Percentiles rank a stretch among this genome's conserved stretches.
phyloP scores from a whole-genome alignment of 1,284 basidiomycete genomes.

The Apiotrichum siamense region DNA sequence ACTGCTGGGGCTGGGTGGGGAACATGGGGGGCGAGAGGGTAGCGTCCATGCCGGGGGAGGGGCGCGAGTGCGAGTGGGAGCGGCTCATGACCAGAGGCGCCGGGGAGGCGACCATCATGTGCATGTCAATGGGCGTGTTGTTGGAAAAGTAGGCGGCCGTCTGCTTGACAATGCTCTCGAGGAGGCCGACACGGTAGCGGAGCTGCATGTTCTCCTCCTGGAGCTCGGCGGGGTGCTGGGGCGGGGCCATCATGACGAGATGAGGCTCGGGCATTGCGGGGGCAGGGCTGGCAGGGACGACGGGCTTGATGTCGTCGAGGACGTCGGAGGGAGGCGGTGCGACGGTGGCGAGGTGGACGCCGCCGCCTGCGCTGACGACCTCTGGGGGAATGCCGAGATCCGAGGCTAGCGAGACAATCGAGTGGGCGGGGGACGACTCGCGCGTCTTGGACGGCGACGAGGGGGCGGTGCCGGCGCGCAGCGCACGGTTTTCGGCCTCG shows the following conservation, averaged over 20 bases:
- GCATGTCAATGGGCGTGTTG: slow-evolving; percentile 11
- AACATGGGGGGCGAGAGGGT: slow-evolving; percentile 32
- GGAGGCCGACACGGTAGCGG: slow-evolving; percentile 30
- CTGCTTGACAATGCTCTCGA: slow-evolving; percentile 43
- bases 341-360: slow-evolving; percentile 38
- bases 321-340: slow-evolving; percentile 34
- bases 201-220: slow-evolving; percentile 33
- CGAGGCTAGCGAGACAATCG: slow-evolving; percentile 30
- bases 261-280: slow-evolving; percentile 2
- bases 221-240: slow-evolving; percentile 11
- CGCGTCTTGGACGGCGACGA: slow-evolving; percentile 15
- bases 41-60: slow-evolving; percentile 20
- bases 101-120: slow-evolving; percentile 2
- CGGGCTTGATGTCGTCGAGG: slow-evolving; percentile 30
- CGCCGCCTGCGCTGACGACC: slow-evolving; percentile 27
- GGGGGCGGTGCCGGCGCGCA: slow-evolving; percentile 21
- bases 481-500: slow-evolving; percentile 39
- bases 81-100: not conserved
- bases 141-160: slow-evolving; percentile 32
- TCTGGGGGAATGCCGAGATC: slow-evolving; percentile 35
- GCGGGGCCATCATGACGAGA: slow-evolving; percentile 4
- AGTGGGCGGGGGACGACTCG: slow-evolving; percentile 31
- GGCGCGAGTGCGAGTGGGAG: slow-evolving; percentile 10
- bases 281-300: slow-evolving; percentile 8
- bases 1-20: slow-evolving; percentile 14